Conservation (phyloP, 345 rosid species). For the Acer saccharum region DNA sequence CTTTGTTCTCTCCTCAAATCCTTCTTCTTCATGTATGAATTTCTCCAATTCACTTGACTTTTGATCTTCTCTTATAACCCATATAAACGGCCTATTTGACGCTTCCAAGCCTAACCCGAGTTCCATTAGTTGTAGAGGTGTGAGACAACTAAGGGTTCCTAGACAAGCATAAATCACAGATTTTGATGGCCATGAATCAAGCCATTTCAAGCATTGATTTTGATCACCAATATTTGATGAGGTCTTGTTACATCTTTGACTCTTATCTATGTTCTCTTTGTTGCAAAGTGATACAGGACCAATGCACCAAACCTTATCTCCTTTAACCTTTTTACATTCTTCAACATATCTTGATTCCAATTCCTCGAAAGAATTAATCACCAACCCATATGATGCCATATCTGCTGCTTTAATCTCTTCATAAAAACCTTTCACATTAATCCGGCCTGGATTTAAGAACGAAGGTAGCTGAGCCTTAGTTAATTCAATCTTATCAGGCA, state of each 20-base stretch:
- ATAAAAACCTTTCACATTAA: background rate
- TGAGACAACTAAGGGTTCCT: background rate
- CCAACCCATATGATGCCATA: background rate
- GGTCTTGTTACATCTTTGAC: conserved; percentile 2
- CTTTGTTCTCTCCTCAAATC: background rate
- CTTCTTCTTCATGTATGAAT: background rate
- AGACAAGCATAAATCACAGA: conserved; percentile 15
- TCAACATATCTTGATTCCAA: conserved; percentile 4
- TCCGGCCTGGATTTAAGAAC: background rate
- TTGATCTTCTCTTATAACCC: background rate
- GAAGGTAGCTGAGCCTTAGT: conserved; percentile 8
- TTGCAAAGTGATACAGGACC: conserved; percentile 19
- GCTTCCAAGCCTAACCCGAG: conserved; percentile 12
- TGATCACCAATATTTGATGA: background rate
- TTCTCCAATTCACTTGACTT: background rate
- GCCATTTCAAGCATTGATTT: conserved; percentile 12
- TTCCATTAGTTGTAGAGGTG: conserved; percentile 1
- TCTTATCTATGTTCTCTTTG: conserved; percentile 4
- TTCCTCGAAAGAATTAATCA: conserved; percentile 19
- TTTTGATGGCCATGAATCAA: conserved; percentile 2
- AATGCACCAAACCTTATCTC: conserved; percentile 15
- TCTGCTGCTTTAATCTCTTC: conserved; percentile 10
- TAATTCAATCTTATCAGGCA: conserved; percentile 13
- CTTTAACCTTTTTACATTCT: background rate
- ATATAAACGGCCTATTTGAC: conserved; percentile 7